Evolutionary conservation across 306 rosid genomes (phyloP).

Genomic region (Pyrus communis): DNA sequence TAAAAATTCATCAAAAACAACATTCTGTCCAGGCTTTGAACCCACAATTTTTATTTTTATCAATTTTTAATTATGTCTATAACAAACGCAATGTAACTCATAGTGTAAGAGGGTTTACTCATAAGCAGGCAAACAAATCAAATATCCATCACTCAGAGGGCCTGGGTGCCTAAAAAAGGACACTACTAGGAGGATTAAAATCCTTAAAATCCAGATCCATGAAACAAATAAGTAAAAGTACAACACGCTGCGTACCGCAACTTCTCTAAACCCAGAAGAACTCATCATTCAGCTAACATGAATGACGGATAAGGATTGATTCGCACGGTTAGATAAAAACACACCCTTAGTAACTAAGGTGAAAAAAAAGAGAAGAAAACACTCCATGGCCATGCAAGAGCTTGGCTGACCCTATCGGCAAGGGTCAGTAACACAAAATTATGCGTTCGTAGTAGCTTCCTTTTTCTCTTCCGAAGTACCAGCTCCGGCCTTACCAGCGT

Average conservation of each 20-base stretch:
- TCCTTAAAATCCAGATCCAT: conserved; percentile 14
- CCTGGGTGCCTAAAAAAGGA: neutral
- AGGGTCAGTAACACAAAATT: conserved; percentile 1
- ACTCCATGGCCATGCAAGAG: conserved; percentile 14
- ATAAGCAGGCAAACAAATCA: neutral
- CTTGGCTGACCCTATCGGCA: conserved; percentile 9
- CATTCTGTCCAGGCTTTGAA: too few relatives aligned
- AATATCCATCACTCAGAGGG: neutral
- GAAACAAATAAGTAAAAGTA: conserved; percentile 23
- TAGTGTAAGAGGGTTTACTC: neutral
- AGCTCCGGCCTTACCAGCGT: conserved; percentile 14
- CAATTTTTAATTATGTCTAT: too few relatives aligned
- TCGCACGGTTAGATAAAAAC: conserved; percentile 22
- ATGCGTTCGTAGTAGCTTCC: conserved; percentile 60
- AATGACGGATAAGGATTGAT: conserved; percentile 4
- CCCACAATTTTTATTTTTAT: too few relatives aligned
- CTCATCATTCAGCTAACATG: conserved; percentile 24
- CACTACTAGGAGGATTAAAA: neutral
- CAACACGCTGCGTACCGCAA: conserved; percentile 24
- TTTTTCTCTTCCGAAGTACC: conserved; percentile 45
- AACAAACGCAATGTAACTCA: neutral
- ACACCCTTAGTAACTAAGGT: conserved; percentile 10
- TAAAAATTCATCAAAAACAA: too few relatives aligned
- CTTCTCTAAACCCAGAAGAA: conserved; percentile 9
- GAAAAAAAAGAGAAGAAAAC: neutral